Evolutionary conservation across 192 early-diverging fungal species (phyloP), one percentile per base, ranked within the genome.

Genomic region (Backusella sp.): DNA sequence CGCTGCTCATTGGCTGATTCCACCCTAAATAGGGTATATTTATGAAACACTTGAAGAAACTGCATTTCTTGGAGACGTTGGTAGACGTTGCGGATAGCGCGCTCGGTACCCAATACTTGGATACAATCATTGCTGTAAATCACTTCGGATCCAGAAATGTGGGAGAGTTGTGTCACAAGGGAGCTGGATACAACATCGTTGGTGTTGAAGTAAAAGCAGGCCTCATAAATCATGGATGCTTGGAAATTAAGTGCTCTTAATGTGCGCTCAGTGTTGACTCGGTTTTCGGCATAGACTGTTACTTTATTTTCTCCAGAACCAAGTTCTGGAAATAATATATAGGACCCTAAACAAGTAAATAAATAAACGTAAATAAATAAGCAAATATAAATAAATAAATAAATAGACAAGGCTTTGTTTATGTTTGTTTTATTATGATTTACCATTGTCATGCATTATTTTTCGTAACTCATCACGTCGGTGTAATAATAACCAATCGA

Each of bases 371-470:
- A 53, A 9, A 53, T 53, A 53, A 53, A 53, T 21, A 23, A 53
- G 30, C 28, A 26, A 23, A 56, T 2, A 56, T 56, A 53, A 8
- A 53, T 53, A 53, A 52, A 53, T 21, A 53, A 53, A 56, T 23
- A 59, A 37, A 14, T 30, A 75, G 28, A 66, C 23, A 11, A 74
- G 15, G 15, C 3, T 28, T 26, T 49, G 52, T 76, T 39, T 35
- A 39, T 66, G 14, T 42, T 41, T 77, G 56, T 62, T 28, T 62
- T 23, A 21, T 8, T 2, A 21, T 21, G 36, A 74, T 26, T 83
- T 84, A 73, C 87, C 93, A 85, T 96, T 96, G 76, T 96, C 92
- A 39, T 81, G 78, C 91, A 94, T 93, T 71, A 96, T 92, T 75
- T 88, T 83, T 19, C 81, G 77, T 4, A 96, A 73, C 37, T 89